Evolutionary conservation across 208 protist genomes (phyloP), one percentile per base, ranked within the genome.

Genomic region (Acanthamoeba triangularis): DNA sequence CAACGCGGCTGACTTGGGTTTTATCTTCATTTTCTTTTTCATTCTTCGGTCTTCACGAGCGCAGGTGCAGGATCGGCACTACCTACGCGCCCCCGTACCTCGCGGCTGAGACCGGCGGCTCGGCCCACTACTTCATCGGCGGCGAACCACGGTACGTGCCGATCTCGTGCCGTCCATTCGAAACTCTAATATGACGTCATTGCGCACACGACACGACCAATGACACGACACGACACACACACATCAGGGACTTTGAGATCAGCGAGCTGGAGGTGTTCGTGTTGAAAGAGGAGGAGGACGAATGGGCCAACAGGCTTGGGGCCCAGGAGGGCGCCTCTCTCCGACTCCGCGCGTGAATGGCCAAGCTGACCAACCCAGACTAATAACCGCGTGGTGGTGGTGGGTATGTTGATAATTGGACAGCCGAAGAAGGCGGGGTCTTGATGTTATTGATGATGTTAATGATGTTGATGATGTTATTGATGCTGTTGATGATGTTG

Each of bases 251-350:
- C 72, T 80, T 80, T 49, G 33, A 41, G 35, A 80, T 80, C 30
- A 52, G 13, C 30, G 72, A 80, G 41, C 72, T 80, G 72, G 72
- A 80, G 35, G 72, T 80, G 30, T 80, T 80, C 25, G 72, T 49
- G 72, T 33, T 80, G 25, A 80, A 80, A 33, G 72, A 80, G 41
- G 72, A 80, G n/a, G 1, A 80, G 72, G 41, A 23, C 33, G 72
- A 80, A 33, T 80, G 72, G 72, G n/a, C 41, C 72, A 23, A 47
- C 72, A 2, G 72, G 72, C 72, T 30, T 33, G 5, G 10, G 63
- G 6, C n/a, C 13, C 44, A 49, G 44, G 44, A 49, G 44, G 8
- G 14, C 44, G 44, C 44, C 44, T 25, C 23, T 61, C 54, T 28
- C 54, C 54, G 54, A 18, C 54, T 5, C 54, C 54, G 23, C 54